A percentile compares a stretch with the other conserved stretches of the same genome.
phyloP scores from a whole-genome alignment of 2,329 filamentous ascomycete species.

The Cercospora sp. region DNA sequence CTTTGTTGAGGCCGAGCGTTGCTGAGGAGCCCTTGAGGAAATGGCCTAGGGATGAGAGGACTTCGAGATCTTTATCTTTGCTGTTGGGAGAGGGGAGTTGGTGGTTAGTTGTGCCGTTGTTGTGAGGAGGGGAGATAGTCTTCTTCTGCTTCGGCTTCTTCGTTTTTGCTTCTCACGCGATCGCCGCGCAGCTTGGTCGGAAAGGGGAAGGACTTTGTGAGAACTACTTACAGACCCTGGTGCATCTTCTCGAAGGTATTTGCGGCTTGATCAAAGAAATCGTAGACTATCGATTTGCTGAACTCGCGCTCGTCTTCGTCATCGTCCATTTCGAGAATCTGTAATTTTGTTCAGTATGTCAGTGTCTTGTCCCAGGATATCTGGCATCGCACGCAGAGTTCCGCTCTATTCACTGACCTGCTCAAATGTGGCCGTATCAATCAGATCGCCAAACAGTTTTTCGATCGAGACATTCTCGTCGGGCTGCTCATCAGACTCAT shows the following conservation, averaged over 20 bases:
- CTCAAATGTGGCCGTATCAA: conserved; percentile 80
- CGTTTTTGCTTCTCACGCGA: not conserved
- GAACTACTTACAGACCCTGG: conserved; percentile 69
- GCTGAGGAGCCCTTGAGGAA: conserved; percentile 97
- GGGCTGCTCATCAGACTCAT: conserved; percentile 39
- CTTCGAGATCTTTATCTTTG: conserved; percentile 64
- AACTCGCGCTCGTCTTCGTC: conserved; percentile 82
- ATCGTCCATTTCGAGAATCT: conserved; percentile 97
- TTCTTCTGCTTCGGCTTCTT: not conserved
- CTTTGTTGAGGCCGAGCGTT: conserved; percentile 84
- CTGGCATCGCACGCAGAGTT: not conserved
- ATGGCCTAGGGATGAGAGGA: conserved; percentile 82
- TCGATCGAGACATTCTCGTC: conserved; percentile 50
- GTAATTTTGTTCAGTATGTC: not conserved
- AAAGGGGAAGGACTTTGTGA: not conserved
- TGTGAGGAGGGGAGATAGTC: not conserved
- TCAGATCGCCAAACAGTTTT: conserved; percentile 66
- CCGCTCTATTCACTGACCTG: conserved; percentile 53
- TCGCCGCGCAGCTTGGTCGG: not conserved
- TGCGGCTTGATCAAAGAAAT: conserved; percentile 90
- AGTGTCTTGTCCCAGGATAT: not conserved
- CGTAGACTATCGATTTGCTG: conserved; percentile 81
- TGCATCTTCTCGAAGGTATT: conserved; percentile 87
- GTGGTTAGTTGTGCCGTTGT: conserved; percentile 1
- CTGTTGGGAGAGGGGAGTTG: conserved; percentile 50